These are phyloP conservation scores for Linnemannia zychae DNA, from an alignment of 192 early-diverging fungal species.

Conservation along the genomic window DNA sequence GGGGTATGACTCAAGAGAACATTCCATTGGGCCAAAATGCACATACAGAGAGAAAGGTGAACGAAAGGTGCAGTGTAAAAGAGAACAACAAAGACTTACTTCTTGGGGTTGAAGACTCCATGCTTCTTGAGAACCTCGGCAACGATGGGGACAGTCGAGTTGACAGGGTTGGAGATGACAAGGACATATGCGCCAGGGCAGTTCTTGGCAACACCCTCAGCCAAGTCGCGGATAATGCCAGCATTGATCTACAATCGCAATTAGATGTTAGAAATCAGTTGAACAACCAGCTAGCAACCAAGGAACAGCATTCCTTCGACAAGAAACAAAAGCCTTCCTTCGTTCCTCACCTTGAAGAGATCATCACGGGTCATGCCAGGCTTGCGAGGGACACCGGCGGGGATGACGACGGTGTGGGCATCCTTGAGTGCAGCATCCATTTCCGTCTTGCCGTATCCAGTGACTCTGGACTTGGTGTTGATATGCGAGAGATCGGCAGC, in stretches of 20 bases:
- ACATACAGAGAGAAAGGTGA: neutral
- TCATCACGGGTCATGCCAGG: conserved; percentile 99
- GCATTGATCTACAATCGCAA: conserved; percentile 83
- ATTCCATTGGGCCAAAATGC: neutral
- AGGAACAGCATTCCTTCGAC: too few species aligned
- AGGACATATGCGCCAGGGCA: conserved; percentile 87
- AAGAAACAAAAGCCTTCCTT: neutral
- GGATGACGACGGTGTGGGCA: conserved; percentile 92
- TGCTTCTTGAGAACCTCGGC: conserved; percentile 92
- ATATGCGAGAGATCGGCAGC: conserved; percentile 97
- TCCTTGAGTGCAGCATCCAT: conserved; percentile 82
- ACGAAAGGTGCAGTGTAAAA: neutral
- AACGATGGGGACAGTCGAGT: conserved; percentile 96
- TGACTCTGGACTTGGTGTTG: conserved; percentile 85
- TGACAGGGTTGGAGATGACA: conserved; percentile 96
- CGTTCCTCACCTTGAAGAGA: conserved; percentile 81
- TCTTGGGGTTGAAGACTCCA: conserved; percentile 86
- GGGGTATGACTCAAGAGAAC: conserved; percentile 12
- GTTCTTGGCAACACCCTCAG: conserved; percentile 80
- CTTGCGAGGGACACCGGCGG: conserved; percentile 98
- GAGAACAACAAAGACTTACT: conserved; percentile 31
- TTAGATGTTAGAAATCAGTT: neutral
- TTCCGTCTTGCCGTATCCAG: conserved; percentile 82
- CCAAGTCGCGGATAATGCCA: conserved; percentile 88
- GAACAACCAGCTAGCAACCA: neutral